Conservation (phyloP, 108 stramenopile species). For the Aurantiochytrium sp. region DNA sequence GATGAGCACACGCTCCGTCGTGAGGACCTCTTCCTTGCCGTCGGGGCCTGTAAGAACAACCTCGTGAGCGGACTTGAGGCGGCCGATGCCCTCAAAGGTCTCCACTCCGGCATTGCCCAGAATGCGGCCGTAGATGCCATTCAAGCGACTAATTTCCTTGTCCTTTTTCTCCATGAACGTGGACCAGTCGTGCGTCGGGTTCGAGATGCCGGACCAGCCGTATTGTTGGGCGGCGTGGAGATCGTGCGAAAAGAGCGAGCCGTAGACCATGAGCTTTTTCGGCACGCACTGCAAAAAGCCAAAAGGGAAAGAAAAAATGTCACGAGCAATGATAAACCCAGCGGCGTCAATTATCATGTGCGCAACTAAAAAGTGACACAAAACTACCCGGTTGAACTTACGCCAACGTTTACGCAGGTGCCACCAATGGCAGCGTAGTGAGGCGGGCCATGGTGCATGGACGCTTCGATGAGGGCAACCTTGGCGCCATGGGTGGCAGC, state of each 20-base stretch:
- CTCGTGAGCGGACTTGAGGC: conserved; percentile 24
- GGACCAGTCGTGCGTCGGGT: conserved; percentile 59
- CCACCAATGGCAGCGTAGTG: conserved; percentile 54
- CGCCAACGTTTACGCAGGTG: conserved; percentile 67
- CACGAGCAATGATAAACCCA: background rate
- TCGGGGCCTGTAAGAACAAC: conserved; percentile 28
- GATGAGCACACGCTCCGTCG: conserved; percentile 66
- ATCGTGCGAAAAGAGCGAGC: conserved; percentile 47
- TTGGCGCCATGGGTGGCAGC: conserved; percentile 65
- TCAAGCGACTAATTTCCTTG: conserved; percentile 68
- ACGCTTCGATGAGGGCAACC: conserved; percentile 58
- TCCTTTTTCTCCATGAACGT: conserved; percentile 69
- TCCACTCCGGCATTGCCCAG: conserved; percentile 33
- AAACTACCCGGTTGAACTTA: background rate
- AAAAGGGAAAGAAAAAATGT: background rate
- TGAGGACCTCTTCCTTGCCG: conserved; percentile 31
- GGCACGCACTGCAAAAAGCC: conserved; percentile 32
- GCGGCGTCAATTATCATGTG: too few species aligned
- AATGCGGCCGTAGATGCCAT: conserved; percentile 70
- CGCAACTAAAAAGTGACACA: background rate
- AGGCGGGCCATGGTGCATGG: conserved; percentile 30
- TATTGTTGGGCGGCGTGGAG: conserved; percentile 31
- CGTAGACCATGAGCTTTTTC: conserved; percentile 79
- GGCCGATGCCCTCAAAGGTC: background rate
- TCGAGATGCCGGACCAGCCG: conserved; percentile 41